Evolutionary conservation across 1,139 yeast species (phyloP).

Genomic region (Yamadazyma conglobata): DNA sequence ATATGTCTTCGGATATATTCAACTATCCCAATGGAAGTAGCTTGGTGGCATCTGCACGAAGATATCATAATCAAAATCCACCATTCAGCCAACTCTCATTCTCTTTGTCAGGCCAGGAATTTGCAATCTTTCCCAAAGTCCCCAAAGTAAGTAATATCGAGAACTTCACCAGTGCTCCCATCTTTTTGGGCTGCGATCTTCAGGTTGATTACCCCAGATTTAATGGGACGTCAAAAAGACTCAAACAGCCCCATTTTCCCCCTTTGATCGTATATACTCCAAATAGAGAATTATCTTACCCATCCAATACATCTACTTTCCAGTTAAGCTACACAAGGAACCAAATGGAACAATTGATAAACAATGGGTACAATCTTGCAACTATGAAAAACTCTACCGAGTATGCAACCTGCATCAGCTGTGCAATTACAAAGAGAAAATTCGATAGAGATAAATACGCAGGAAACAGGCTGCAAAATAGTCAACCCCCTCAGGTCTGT

Average conservation of each 20-base stretch:
- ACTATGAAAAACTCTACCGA: constrained; percentile 41
- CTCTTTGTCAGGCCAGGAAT: background rate
- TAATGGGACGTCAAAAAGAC: background rate
- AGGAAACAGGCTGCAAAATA: background rate
- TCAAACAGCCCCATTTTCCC: constrained; percentile 26
- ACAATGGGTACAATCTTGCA: constrained; percentile 52
- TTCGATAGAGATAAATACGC: constrained; percentile 36
- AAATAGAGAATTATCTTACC: constrained; percentile 38
- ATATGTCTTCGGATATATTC: constrained; percentile 35
- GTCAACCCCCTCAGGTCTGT: constrained; percentile 18
- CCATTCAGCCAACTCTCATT: no score
- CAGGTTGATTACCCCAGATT: constrained; percentile 6
- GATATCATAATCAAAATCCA: constrained; percentile 20
- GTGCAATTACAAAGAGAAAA: constrained; percentile 55
- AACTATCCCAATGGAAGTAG: constrained; percentile 42
- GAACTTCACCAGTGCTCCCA: background rate
- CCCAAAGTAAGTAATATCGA: background rate
- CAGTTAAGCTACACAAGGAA: constrained; percentile 43
- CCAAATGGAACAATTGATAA: constrained; percentile 44
- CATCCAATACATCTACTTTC: constrained; percentile 60
- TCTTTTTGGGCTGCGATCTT: constrained; percentile 3
- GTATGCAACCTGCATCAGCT: constrained; percentile 53
- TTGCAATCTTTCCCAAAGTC: background rate
- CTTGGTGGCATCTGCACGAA: constrained; percentile 16
- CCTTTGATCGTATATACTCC: constrained; percentile 56